These are phyloP conservation scores for Rostrohypoxylon terebratum DNA, from an alignment of 495 filamentous ascomycete species.

Conservation along the genomic window DNA sequence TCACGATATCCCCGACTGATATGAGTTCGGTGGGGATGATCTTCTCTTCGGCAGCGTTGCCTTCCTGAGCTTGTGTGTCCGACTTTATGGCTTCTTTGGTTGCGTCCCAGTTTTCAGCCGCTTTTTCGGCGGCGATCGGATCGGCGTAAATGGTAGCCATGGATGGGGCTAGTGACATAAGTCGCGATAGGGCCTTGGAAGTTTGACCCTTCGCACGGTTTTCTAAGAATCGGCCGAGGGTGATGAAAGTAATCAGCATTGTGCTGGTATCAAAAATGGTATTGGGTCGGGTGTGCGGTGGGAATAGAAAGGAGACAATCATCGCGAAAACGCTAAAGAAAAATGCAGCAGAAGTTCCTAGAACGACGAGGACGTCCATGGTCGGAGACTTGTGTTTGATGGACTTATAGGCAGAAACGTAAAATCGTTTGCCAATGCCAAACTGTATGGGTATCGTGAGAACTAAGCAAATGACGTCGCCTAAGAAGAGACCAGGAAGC, in stretches of 20 bases:
- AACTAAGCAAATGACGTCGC: slow-evolving; percentile 82
- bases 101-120: slow-evolving; percentile 79
- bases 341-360: slow-evolving; percentile 97
- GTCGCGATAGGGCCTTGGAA: slow-evolving; percentile 89
- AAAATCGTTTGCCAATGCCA: slow-evolving; percentile 93
- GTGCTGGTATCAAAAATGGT: slow-evolving; percentile 98
- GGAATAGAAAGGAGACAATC: slow-evolving; percentile 76
- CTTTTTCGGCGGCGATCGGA: slow-evolving; percentile 91
- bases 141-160: slow-evolving; percentile 99
- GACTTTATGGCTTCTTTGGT: slow-evolving; percentile 52
- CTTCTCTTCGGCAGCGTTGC: slow-evolving; percentile 78
- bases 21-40: slow-evolving; percentile 93
- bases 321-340: slow-evolving; percentile 95
- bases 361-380: slow-evolving; percentile 96
- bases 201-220: slow-evolving; percentile 97
- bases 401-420: slow-evolving; percentile 88
- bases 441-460: slow-evolving; percentile 96
- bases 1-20: slow-evolving; percentile 91
- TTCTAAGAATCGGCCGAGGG: slow-evolving; percentile 90
- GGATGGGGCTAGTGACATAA: slow-evolving; percentile 95
- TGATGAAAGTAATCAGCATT: slow-evolving; percentile 98
- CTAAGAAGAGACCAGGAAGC: slow-evolving; percentile 82
- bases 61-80: slow-evolving; percentile 58
- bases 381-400: slow-evolving; percentile 89
- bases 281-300: slow-evolving; percentile 78